Percentiles rank a stretch among this genome's conserved stretches.
phyloP scores from a whole-genome alignment of 192 early-diverging fungal genomes.

The Rhizophagus sp. region DNA sequence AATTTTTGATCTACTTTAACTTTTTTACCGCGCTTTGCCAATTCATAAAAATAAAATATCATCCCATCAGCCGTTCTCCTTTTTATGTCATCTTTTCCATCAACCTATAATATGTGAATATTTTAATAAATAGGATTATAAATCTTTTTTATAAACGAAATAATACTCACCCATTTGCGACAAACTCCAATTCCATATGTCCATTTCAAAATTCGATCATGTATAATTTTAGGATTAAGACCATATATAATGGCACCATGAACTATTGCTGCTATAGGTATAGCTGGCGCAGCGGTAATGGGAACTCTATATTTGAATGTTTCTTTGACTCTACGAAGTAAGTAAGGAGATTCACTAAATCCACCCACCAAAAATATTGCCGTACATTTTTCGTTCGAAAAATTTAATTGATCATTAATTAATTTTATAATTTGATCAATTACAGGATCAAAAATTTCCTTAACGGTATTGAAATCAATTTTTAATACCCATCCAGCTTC shows the following conservation, averaged over 20 bases:
- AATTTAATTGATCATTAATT: conserved; percentile 52
- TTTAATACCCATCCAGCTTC: conserved; percentile 40
- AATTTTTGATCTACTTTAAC: conserved; percentile 6
- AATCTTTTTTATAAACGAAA: background rate
- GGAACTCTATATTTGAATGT: conserved; percentile 48
- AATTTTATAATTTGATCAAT: conserved; percentile 50
- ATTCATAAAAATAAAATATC: conserved; percentile 12
- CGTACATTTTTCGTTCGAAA: conserved; percentile 36
- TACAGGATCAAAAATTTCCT: conserved; percentile 58
- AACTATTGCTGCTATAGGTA: conserved; percentile 56
- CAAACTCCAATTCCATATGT: conserved; percentile 16
- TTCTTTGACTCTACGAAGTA: conserved; percentile 46
- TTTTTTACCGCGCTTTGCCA: conserved; percentile 5
- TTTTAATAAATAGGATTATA: background rate
- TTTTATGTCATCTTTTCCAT: background rate
- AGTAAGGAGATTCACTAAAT: conserved; percentile 54
- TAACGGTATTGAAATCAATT: conserved; percentile 46
- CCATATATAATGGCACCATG: conserved; percentile 54
- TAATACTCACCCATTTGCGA: background rate
- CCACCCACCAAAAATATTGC: conserved; percentile 62
- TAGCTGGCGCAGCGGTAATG: conserved; percentile 51
- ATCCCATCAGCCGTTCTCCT: background rate
- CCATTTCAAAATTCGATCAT: conserved; percentile 4
- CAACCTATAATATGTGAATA: background rate
- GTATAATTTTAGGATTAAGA: background rate